Percentiles rank a stretch among this genome's conserved stretches.
These are phyloP conservation scores for Boletales sp. DNA, from an alignment of 768 basidiomycete genomes.

Conservation along the genomic window DNA sequence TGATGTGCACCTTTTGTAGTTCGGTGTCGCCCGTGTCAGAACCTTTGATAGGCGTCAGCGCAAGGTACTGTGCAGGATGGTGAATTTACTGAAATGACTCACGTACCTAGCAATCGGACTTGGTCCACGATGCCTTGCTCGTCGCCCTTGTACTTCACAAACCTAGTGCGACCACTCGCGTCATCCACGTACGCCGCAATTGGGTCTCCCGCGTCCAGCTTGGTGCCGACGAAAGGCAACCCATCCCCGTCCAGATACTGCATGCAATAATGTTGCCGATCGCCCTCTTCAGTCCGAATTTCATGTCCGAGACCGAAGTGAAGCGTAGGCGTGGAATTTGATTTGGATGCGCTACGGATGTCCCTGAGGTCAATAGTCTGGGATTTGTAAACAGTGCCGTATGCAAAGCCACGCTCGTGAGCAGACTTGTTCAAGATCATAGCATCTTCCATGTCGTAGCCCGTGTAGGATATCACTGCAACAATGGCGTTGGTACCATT, in stretches of 20 bases:
- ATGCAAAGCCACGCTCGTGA: conserved; percentile 95
- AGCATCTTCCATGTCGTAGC: conserved; percentile 99
- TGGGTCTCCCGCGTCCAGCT: conserved; percentile 69
- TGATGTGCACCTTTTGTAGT: conserved; percentile 90
- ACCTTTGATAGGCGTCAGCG: conserved; percentile 42
- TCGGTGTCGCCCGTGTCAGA: conserved; percentile 85
- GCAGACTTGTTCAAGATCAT: conserved; percentile 99
- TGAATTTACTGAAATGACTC: neutral
- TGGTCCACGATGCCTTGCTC: conserved; percentile 87
- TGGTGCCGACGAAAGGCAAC: conserved; percentile 72
- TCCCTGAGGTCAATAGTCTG: conserved; percentile 89
- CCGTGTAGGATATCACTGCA: conserved; percentile 99
- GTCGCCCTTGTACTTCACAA: conserved; percentile 96
- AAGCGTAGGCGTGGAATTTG: conserved; percentile 55
- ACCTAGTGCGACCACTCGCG: conserved; percentile 72
- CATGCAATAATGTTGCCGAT: conserved; percentile 39
- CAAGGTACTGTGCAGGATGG: neutral
- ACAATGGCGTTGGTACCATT: conserved; percentile 98
- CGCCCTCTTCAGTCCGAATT: conserved; percentile 52
- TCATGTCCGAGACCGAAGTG: conserved; percentile 90
- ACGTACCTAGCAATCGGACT: conserved; percentile 82
- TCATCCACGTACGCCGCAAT: conserved; percentile 89
- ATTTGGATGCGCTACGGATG: conserved; percentile 61
- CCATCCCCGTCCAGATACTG: conserved; percentile 78
- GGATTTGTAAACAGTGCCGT: conserved; percentile 95